Base-by-base conservation (phyloP, 305 asterid genomes). In the Solanum hybrid region DNA sequence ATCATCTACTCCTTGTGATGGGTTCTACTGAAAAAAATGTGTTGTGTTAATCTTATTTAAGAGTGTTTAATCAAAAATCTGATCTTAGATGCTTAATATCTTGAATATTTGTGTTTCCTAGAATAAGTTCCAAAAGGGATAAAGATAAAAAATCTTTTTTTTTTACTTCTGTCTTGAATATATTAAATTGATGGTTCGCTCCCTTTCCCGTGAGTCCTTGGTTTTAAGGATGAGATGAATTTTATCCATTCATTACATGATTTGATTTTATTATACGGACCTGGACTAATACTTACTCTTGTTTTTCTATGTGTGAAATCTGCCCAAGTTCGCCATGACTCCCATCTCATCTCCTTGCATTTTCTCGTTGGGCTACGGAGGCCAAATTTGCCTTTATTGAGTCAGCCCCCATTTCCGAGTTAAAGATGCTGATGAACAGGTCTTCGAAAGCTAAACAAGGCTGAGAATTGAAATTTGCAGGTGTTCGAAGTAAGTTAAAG, bases 381-480 rank as follows among this genome's bases (percentile, higher is more conserved):
- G 51, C 17, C 56, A 42, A 42, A 42, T 42, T 42, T 42, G 0
- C 6, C 56, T 42, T 45, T 45, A 45, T 15, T 0, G 3, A 15
- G 22, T 51, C 1, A 5, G 0, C 22, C 60, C 17, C 6, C 17
- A 42, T 42, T 12, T 42, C 1, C 6, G 17, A 42, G 56, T 42
- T 42, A 42, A 42, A 42, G 56, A 42, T 42, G 56, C 2, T 42
- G 56, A 42, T 42, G 17, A 42, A 12, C 17, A 42, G 17, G 56
- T 12, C 1, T 6, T 0, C 17, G 0, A 0, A 42, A 42, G 17
- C 2, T 12, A 42, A 40, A 42, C 56, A 42, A 42, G 56, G 56
- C 2, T 12, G 56, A 42, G 4, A 42, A 42, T 42, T 42, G 56
- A 42, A 12, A 1, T 42, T 12, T 42, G 17, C 0, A 4, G 6